A percentile compares a stretch with the other conserved stretches of the same genome.
phyloP scores from a whole-genome alignment of 1,284 basidiomycete species.

The Leccinum pachyderme region DNA sequence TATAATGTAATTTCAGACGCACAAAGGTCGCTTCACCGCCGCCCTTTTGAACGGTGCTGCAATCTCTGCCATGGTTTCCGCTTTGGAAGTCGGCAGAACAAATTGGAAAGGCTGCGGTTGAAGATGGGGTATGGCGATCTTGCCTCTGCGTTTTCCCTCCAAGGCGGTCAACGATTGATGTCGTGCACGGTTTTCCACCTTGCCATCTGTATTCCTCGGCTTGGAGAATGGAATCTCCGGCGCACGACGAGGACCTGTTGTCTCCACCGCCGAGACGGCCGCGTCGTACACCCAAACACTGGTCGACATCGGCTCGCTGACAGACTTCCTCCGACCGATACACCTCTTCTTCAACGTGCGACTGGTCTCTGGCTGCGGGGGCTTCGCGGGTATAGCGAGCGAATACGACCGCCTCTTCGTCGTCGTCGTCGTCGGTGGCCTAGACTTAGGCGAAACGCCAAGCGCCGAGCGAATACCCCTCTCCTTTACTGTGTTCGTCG shows the following conservation, averaged over 20 bases:
- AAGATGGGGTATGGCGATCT: constrained; percentile 13
- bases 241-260: constrained; percentile 15
- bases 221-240: constrained; percentile 24
- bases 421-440: constrained; percentile 10
- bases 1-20: constrained; percentile 1
- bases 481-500: constrained; percentile 12
- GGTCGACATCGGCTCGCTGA: constrained; percentile 34
- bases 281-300: constrained; percentile 52
- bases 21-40: constrained; percentile 21
- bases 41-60: constrained; percentile 9
- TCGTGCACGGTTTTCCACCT: constrained; percentile 13
- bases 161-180: constrained; percentile 25
- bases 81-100: background rate
- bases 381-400: background rate
- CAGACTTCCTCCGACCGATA: constrained; percentile 50
- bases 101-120: background rate
- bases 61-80: background rate
- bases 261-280: constrained; percentile 43
- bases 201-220: background rate
- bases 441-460: constrained; percentile 13
- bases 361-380: constrained; percentile 23
- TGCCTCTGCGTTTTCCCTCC: constrained; percentile 19
- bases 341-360: constrained; percentile 56
- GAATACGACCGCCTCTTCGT: constrained; percentile 1
- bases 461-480: constrained; percentile 32